Percentiles rank a stretch among this genome's conserved stretches.
Evolutionary conservation across 1,139 yeast species (phyloP).

Genomic region (Pichia sp.): DNA sequence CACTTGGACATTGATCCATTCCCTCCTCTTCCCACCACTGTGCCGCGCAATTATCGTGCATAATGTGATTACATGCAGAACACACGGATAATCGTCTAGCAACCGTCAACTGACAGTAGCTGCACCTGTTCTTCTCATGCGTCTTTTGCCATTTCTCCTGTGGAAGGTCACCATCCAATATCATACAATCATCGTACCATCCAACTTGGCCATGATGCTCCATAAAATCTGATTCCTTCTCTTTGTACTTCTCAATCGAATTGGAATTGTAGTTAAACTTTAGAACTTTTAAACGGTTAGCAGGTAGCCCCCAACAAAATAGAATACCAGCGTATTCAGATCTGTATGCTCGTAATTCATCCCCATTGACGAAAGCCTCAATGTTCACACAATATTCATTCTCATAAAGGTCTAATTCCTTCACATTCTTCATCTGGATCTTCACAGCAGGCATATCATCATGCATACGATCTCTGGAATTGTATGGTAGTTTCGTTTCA

Average conservation of each 20-base stretch:
- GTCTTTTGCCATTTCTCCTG: constrained; percentile 11
- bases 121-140: constrained; percentile 36
- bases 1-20: constrained; percentile 67
- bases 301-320: constrained; percentile 76
- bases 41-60: constrained; percentile 73
- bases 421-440: constrained; percentile 49
- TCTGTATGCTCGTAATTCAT: constrained; percentile 46
- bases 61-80: constrained; percentile 65
- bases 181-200: constrained; percentile 23
- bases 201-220: constrained; percentile 41
- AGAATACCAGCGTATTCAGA: constrained; percentile 75
- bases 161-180: constrained; percentile 1
- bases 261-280: constrained; percentile 57
- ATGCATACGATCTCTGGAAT: neutral
- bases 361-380: constrained; percentile 40
- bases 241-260: neutral
- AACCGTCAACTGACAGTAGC: constrained; percentile 56
- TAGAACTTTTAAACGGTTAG: constrained; percentile 67
- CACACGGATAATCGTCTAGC: constrained; percentile 62
- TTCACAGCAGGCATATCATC: constrained; percentile 27
- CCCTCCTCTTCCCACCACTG: constrained; percentile 66
- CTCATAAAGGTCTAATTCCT: constrained; percentile 48
- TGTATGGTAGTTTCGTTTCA: neutral
- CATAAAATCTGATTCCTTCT: constrained; percentile 23
- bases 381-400: constrained; percentile 39